These are phyloP conservation scores for Calonectria naviculata DNA, from an alignment of 2,329 filamentous ascomycete species.

Conservation along the genomic window DNA sequence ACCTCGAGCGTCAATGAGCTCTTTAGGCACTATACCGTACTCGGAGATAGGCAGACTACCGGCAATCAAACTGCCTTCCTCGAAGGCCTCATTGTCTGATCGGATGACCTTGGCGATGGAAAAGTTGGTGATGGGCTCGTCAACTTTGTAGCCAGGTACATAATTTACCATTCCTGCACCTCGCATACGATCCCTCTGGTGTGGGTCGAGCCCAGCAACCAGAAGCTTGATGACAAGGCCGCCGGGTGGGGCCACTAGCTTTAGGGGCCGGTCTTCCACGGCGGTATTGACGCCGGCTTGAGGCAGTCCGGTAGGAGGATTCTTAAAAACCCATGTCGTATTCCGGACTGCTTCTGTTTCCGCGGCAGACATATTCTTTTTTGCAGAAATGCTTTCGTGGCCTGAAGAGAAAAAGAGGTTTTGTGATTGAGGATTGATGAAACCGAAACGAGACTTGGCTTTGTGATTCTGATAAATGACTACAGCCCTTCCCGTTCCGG, in stretches of 20 bases:
- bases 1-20: neutral
- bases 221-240: neutral
- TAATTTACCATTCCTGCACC: neutral
- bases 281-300: neutral
- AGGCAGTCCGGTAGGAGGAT: neutral
- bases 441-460: too few species aligned
- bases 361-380: too few species aligned
- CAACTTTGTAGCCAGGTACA: neutral
- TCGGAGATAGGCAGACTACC: slow-evolving; percentile 1
- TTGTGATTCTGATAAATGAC: too few species aligned
- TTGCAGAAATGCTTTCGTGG: too few species aligned
- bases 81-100: neutral
- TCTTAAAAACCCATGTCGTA: neutral
- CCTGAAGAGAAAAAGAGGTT: too few species aligned
- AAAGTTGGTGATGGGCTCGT: slow-evolving; percentile 4
- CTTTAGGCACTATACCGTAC: neutral
- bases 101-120: neutral
- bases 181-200: neutral
- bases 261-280: neutral
- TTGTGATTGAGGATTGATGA: too few species aligned
- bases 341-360: neutral
- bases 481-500: too few species aligned
- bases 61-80: neutral
- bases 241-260: neutral
- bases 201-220: neutral